Evolutionary conservation across 1,139 yeast genomes (phyloP).

Genomic region (Candida smagusa): DNA sequence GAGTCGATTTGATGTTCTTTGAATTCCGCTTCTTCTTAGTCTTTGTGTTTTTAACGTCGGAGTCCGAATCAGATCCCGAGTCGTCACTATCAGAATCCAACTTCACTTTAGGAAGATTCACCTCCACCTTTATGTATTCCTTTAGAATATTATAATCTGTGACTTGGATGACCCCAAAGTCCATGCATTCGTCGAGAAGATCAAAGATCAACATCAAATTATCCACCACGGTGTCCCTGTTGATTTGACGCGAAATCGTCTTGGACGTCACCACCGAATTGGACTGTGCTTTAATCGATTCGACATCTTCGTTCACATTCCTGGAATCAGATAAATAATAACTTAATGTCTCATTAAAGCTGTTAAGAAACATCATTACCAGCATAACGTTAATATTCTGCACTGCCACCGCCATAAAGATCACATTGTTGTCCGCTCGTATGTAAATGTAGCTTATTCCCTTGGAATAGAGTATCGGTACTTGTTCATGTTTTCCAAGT

Average conservation of each 20-base stretch:
- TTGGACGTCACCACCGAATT: slow-evolving; percentile 9
- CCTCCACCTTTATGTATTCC: slow-evolving; percentile 43
- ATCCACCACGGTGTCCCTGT: slow-evolving; percentile 35
- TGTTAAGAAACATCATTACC: slow-evolving; percentile 34
- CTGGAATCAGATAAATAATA: slow-evolving; percentile 23
- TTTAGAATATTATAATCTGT: slow-evolving; percentile 44
- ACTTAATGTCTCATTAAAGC: slow-evolving; percentile 28
- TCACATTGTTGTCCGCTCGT: slow-evolving; percentile 27
- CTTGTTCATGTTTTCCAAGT: slow-evolving; percentile 20
- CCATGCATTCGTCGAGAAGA: slow-evolving; percentile 45
- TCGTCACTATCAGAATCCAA: slow-evolving; percentile 9
- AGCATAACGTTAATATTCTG: slow-evolving; percentile 40
- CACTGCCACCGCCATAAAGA: slow-evolving; percentile 31
- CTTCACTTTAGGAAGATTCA: slow-evolving; percentile 26
- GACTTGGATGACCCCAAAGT: slow-evolving; percentile 41
- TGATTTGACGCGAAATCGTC: slow-evolving; percentile 1
- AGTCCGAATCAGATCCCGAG: slow-evolving; percentile 12
- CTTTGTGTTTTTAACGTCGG: slow-evolving; percentile 7
- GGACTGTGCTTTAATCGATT: slow-evolving; percentile 1
- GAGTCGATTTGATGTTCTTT: slow-evolving; percentile 32
- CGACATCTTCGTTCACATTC: background rate
- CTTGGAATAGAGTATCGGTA: slow-evolving; percentile 28
- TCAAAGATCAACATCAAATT: slow-evolving; percentile 40
- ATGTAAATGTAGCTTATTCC: slow-evolving; percentile 34
- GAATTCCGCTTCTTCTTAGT: slow-evolving; percentile 15